These are phyloP conservation scores for Groenewaldozyma sp. DNA, from an alignment of 1,139 yeast species.

Conservation along the genomic window DNA sequence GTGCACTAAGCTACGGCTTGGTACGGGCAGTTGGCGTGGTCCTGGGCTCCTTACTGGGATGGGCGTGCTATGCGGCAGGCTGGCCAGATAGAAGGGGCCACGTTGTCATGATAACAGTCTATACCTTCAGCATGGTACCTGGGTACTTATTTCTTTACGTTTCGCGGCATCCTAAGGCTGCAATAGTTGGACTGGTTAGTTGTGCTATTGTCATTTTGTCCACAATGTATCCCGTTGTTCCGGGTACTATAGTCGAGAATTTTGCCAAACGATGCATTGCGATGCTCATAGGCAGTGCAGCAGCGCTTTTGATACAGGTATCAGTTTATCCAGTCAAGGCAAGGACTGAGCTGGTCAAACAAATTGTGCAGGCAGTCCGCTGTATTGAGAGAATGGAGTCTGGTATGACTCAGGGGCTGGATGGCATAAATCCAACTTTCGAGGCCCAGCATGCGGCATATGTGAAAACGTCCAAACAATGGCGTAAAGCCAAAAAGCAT, in stretches of 20 bases:
- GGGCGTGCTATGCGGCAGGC: slow-evolving; percentile 37
- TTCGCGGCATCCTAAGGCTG: slow-evolving; percentile 42
- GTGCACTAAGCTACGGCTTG: slow-evolving; percentile 39
- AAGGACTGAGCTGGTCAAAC: slow-evolving; percentile 35
- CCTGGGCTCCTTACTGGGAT: slow-evolving; percentile 42
- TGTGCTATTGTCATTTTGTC: slow-evolving; percentile 39
- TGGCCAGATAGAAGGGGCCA: slow-evolving; percentile 30
- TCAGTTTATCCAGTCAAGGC: slow-evolving; percentile 40
- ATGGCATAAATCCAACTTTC: slow-evolving; percentile 27
- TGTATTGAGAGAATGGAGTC: slow-evolving; percentile 33
- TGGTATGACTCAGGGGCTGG: slow-evolving; percentile 35
- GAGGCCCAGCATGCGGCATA: slow-evolving; percentile 18
- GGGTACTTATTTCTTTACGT: slow-evolving; percentile 38
- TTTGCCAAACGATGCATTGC: slow-evolving; percentile 43
- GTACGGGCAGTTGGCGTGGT: slow-evolving; percentile 40
- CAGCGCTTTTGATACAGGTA: slow-evolving; percentile 38
- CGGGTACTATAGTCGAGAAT: slow-evolving; percentile 36
- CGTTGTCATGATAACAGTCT: slow-evolving; percentile 36
- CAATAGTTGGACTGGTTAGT: slow-evolving; percentile 40
- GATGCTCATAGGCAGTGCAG: slow-evolving; percentile 41
- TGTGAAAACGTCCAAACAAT: slow-evolving; percentile 21
- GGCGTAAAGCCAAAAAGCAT: slow-evolving; percentile 33
- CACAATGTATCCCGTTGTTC: slow-evolving; percentile 33
- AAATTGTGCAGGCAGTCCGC: slow-evolving; percentile 34
- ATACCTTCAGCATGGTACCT: slow-evolving; percentile 36